Conservation (phyloP, 139 green algal genomes). For the Chlamydomonas asymmetrica region DNA sequence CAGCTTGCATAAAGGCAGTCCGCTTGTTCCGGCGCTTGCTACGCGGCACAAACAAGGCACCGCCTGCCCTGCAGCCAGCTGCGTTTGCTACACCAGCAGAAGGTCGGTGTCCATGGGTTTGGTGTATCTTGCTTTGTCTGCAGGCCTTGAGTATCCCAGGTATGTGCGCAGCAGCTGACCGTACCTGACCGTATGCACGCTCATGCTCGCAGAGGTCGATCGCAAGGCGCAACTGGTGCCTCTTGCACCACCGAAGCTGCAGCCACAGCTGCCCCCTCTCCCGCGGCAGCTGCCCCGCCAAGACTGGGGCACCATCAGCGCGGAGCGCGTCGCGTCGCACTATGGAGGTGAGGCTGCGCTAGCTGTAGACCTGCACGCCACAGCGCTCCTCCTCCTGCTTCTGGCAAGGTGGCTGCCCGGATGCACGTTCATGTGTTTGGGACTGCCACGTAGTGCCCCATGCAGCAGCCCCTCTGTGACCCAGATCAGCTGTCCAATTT, state of each 20-base stretch:
- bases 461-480: not conserved
- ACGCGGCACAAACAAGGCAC: not conserved
- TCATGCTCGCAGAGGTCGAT: no score
- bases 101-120: no score
- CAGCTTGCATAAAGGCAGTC: constrained; percentile 8
- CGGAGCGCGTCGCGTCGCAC: no score
- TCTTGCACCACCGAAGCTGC: constrained; percentile 2
- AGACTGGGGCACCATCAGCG: no score
- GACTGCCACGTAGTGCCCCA: not conserved
- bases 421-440: not conserved
- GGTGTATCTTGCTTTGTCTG: no score
- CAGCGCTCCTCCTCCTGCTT: not conserved
- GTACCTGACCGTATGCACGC: no score
- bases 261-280: constrained; percentile 9
- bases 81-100: not conserved
- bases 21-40: not conserved
- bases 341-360: not conserved
- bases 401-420: not conserved
- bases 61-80: not conserved
- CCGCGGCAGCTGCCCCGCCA: not conserved
- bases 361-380: not conserved
- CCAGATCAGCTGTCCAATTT: no score
- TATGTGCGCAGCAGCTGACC: no score
- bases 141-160: no score
- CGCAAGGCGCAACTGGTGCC: not conserved